A percentile compares a stretch with the other conserved stretches of the same genome.
Conservation (phyloP, 2,329 filamentous ascomycete genomes). For the Penicillium vulpinum region DNA sequence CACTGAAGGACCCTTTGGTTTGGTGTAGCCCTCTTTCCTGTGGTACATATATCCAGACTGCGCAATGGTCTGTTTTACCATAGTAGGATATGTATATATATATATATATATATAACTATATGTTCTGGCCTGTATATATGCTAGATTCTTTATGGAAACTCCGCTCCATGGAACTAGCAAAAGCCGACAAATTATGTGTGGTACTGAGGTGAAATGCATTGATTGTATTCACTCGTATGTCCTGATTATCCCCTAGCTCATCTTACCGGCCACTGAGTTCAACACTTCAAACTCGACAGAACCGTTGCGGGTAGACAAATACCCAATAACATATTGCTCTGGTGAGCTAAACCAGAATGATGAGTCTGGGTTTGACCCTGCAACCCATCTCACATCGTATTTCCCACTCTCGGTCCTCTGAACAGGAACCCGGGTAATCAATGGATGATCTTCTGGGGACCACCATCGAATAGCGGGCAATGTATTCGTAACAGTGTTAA, state of each 20-base stretch:
- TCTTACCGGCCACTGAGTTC: slow-evolving; percentile 29
- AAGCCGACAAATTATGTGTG: background rate
- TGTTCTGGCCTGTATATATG: too few relatives aligned
- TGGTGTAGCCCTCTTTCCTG: too few relatives aligned
- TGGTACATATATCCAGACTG: too few relatives aligned
- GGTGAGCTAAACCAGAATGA: slow-evolving; percentile 39
- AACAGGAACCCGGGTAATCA: slow-evolving; percentile 34
- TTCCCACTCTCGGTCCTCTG: slow-evolving; percentile 36
- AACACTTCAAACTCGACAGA: slow-evolving; percentile 29
- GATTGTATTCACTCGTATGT: background rate
- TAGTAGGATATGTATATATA: too few relatives aligned
- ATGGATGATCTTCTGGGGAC: slow-evolving; percentile 31
- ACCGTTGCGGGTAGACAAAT: slow-evolving; percentile 26
- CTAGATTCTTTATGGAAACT: background rate
- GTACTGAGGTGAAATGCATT: background rate
- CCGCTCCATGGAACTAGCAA: background rate
- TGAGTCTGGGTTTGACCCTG: slow-evolving; percentile 21
- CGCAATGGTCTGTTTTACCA: too few relatives aligned
- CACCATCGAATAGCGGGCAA: slow-evolving; percentile 36
- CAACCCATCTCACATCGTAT: slow-evolving; percentile 38
- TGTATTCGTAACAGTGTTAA: slow-evolving; percentile 39
- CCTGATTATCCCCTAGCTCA: background rate
- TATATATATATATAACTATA: background rate
- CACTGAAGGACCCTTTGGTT: too few relatives aligned
- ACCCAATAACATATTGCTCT: slow-evolving; percentile 38